Evolutionary conservation across 1,284 basidiomycete species (phyloP), one percentile per base, ranked within the genome.

Genomic region (Cutaneotrichosporon curvatum): DNA sequence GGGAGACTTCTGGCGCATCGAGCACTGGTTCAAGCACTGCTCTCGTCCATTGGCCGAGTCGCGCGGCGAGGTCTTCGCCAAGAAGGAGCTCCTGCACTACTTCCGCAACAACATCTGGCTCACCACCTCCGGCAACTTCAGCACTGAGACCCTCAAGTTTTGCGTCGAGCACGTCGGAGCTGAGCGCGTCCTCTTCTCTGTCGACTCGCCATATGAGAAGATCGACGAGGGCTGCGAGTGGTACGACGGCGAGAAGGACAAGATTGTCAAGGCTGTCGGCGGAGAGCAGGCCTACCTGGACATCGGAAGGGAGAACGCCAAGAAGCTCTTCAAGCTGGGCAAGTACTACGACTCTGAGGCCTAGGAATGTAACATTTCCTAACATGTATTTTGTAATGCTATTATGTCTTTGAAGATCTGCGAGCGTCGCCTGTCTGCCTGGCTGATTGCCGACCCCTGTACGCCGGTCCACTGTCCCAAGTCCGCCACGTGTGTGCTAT

Each of bases 121-220:
- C 37, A 54, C 52, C 8, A 54, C 52, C 9, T 37, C 32, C n/a
- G 52, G 52, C 45, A 54, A 54, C 48, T 54, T 54, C 25, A 33
- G 25, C 19, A 54, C 52, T 2, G 45, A 28, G 25, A 54, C 52
- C 1, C 52, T 54, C 42, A 50, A 63, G 59, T 55, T 67, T 55
- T 60, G 60, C 56, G 50, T 61, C 56, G 48, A 65, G 51, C 39
- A 50, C 33, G 43, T 48, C 31, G 61, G 65, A 21, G 53, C 60
- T n/a, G 65, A 67, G 45, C 58, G 63, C 18, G 55, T 67, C 45
- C 56, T 65, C n/a, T 66, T 66, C 57, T 65, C 65, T 6, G 62
- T 65, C 53, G 65, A 67, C 60, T 65, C 63, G 48, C 65, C 65
- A 6, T 67, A 65, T 50, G 65, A 67, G 47, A 56, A 58, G 47